Base-by-base conservation (phyloP, 495 filamentous ascomycete species). In the Penicillium lividum region DNA sequence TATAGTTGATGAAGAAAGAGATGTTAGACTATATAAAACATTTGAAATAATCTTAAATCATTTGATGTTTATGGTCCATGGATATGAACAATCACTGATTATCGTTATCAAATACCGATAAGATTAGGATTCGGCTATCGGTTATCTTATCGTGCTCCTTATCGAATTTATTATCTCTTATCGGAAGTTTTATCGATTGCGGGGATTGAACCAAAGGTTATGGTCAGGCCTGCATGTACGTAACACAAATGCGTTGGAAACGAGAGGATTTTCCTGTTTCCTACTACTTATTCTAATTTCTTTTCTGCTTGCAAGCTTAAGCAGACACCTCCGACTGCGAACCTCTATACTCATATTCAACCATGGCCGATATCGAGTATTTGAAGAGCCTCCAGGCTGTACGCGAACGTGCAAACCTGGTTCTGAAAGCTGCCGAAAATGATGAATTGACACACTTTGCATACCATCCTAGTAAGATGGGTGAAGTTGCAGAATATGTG, bases 381-480 rank as follows among this genome's bases (percentile, higher is more conserved):
- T 51, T 76, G 5, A 65, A 74, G n/a, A 65, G 69, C 58, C 64
- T 77, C 0, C 58, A 75, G 57, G 70, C 74, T 4, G 74, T 77
- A 27, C 71, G 74, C n/a, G 59, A 68, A 48, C 59, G 64, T 46
- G 67, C 74, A 5, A 71, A 67, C 15, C 49, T 54, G 13, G 74
- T 77, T 2, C 56, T 77, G 29, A 42, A 58, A 16, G 63, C 67
- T 3, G 74, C 73, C n/a, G 56, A 73, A 51, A 59, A 66, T 27
- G 64, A 63, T 27, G 58, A 67, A 5, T 59, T 77, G 10, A 65
- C 63, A 25, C 71, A 77, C 48, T 75, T 75, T 42, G 59, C 66
- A 18, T 77, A 77, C 31, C 62, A 71, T 11, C 51, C 61, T 1
- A 57, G 70, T 0, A 61, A 61, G 3, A 66, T 77, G 58, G 59